These are phyloP conservation scores for Fonsecaea erecta DNA, from an alignment of 2,329 filamentous ascomycete species.

Conservation along the genomic window DNA sequence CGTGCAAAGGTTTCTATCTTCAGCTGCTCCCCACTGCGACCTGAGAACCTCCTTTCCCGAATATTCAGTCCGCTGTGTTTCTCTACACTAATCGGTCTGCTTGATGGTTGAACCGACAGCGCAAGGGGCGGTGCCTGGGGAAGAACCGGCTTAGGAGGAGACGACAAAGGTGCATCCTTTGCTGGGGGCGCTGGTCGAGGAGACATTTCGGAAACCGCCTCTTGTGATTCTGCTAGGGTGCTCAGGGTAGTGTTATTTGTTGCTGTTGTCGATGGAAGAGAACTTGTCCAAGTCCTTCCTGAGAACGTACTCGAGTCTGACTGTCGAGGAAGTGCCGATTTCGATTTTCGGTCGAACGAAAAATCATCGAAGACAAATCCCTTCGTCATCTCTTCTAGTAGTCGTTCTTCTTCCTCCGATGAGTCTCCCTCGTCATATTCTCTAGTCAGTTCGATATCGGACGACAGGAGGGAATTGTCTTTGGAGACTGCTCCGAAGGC, in stretches of 20 bases:
- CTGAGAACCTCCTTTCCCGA: slow-evolving; percentile 77
- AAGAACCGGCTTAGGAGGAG: slow-evolving; percentile 21
- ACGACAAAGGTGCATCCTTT: slow-evolving; percentile 25
- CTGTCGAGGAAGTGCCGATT: slow-evolving; percentile 72
- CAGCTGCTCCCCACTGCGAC: slow-evolving; percentile 77
- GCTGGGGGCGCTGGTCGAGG: slow-evolving; percentile 29
- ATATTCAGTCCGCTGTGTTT: slow-evolving; percentile 45
- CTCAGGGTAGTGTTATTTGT: slow-evolving; percentile 71
- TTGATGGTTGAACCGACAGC: slow-evolving; percentile 27
- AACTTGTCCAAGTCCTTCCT: slow-evolving; percentile 80
- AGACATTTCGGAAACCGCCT: slow-evolving; percentile 25
- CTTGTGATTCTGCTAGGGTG: slow-evolving; percentile 69
- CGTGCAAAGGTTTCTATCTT: slow-evolving; percentile 76
- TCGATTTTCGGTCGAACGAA: slow-evolving; percentile 70
- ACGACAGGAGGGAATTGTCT: slow-evolving; percentile 1
- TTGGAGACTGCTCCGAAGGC: slow-evolving; percentile 3
- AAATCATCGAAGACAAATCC: slow-evolving; percentile 85
- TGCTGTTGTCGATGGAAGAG: slow-evolving; percentile 72
- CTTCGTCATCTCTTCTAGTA: slow-evolving; percentile 85
- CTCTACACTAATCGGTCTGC: slow-evolving; percentile 24
- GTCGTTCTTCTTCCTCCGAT: slow-evolving; percentile 73
- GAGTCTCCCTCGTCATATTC: slow-evolving; percentile 65
- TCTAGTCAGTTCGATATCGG: slow-evolving; percentile 43
- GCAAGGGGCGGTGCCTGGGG: slow-evolving; percentile 38
- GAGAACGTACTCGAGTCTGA: slow-evolving; percentile 73